Evolutionary conservation across 495 filamentous ascomycete genomes (phyloP), one percentile per base, ranked within the genome.

Genomic region (Beverwykella pulmonaria): DNA sequence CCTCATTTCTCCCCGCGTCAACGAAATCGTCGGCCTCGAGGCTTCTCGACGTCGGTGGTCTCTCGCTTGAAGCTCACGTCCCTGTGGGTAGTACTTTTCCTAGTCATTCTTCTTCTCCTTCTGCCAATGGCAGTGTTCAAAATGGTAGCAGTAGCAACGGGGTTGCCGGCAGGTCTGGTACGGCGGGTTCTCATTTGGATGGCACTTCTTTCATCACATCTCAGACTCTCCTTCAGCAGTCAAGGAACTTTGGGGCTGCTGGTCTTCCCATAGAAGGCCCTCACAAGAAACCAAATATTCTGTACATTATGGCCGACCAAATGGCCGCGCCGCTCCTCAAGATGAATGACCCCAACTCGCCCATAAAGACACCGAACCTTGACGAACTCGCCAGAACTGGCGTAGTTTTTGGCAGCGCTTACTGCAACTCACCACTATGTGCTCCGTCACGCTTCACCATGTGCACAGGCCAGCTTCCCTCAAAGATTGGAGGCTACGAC

Each of bases 241-340:
- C 57, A 47, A 39, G 23, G 65, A 68, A 68, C 39, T 61, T 62
- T 20, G 65, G 49, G 19, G 10, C 58, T 14, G 44, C 49, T 3
- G 39, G 26, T 23, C 12, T 41, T 3, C 22, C 10, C 30, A 19
- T 59, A 29, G 49, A 68, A 27, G 44, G 29, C 1, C 14, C 36
- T 20, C 6, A 60, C 2, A 44, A 46, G 36, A 85, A 82, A 74
- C 89, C 88, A 41, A 92, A 92, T 76, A 89, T 92, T 67, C 82
- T 92, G 53, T 91, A 90, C 78, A 91, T 96, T 76, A 93, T 96
- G 90, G 92, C 92, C 48, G 92, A 96, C 78, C 92, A 96, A 79
- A 86, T 96, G 76, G 88, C 92, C 22, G 91, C 92, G 26, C 92
- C 91, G 14, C 81, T 90, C 63, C 84, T 96, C 58, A 90, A 88